Conservation (phyloP, 768 basidiomycete genomes). For the Calocera viscosa region DNA sequence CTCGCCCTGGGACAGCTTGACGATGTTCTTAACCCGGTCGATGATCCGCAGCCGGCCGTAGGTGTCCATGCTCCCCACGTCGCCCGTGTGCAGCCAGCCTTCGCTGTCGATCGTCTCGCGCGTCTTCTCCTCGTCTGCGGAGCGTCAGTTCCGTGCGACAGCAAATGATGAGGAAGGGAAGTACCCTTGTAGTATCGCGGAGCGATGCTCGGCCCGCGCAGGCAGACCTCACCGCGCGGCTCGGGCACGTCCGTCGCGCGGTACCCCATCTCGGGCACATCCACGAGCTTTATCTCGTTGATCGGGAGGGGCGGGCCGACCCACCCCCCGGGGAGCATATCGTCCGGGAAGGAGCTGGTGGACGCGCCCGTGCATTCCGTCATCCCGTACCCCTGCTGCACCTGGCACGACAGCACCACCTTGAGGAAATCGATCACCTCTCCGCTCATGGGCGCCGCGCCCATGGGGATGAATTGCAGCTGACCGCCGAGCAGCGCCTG, state of each 20-base stretch:
- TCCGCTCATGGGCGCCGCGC: conserved; percentile 80
- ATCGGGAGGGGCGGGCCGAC: conserved; percentile 68
- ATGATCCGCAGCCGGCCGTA: conserved; percentile 78
- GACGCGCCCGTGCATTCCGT: conserved; percentile 70
- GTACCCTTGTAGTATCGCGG: conserved; percentile 62
- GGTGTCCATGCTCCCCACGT: conserved; percentile 70
- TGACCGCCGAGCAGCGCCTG: conserved; percentile 53
- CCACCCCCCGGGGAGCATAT: conserved; percentile 56
- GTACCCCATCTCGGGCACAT: conserved; percentile 84
- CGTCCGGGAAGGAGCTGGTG: conserved; percentile 42
- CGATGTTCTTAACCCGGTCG: conserved; percentile 97
- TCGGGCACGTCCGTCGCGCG: conserved; percentile 73
- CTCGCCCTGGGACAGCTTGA: conserved; percentile 97
- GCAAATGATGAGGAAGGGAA: conserved; percentile 9
- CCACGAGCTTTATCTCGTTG: conserved; percentile 75
- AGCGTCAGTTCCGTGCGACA: conserved; percentile 9
- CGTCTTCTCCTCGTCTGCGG: conserved; percentile 69
- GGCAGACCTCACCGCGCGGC: conserved; percentile 82
- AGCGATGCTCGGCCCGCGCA: conserved; percentile 56
- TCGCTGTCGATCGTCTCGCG: conserved; percentile 65
- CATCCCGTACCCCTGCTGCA: conserved; percentile 78
- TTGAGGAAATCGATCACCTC: conserved; percentile 87
- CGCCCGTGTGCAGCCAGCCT: conserved; percentile 88
- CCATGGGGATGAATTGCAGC: conserved; percentile 51
- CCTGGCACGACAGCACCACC: conserved; percentile 60